These are phyloP conservation scores for Arthrobotrys megalospora DNA, from an alignment of 2,329 filamentous ascomycete species.

Conservation along the genomic window DNA sequence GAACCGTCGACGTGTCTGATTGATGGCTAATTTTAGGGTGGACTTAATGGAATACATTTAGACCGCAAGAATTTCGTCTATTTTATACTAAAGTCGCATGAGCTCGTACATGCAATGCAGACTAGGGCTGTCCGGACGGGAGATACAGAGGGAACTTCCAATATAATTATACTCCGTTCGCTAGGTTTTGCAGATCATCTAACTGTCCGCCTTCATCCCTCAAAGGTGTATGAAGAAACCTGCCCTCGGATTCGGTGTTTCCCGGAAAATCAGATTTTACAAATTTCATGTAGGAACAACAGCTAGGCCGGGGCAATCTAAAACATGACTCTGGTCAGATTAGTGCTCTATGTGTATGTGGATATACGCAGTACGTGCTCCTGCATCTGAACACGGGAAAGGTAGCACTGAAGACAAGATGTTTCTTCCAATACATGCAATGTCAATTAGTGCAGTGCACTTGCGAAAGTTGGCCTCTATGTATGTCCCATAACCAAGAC, in stretches of 20 bases:
- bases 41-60: constrained; percentile 31
- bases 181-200: constrained; percentile 52
- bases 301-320: background rate
- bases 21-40: constrained; percentile 57
- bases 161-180: constrained; percentile 61
- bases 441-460: constrained; percentile 33
- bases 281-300: constrained; percentile 1
- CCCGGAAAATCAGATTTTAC: constrained; percentile 26
- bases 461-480: constrained; percentile 25
- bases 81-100: constrained; percentile 58
- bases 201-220: constrained; percentile 41
- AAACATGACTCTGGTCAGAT: constrained; percentile 25
- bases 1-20: constrained; percentile 55
- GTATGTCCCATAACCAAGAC: constrained; percentile 45
- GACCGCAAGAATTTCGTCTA: constrained; percentile 38
- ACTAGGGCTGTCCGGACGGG: constrained; percentile 28
- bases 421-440: constrained; percentile 30
- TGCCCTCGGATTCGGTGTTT: constrained; percentile 34
- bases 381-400: constrained; percentile 30
- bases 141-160: constrained; percentile 24
- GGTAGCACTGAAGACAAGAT: constrained; percentile 16
- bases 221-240: constrained; percentile 12
- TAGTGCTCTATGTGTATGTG: background rate
- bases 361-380: constrained; percentile 9
- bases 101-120: constrained; percentile 59